Percentiles rank a stretch among this genome's conserved stretches.
phyloP scores from a whole-genome alignment of 371 early-diverging fungal species.

The Mortierella sp. region DNA sequence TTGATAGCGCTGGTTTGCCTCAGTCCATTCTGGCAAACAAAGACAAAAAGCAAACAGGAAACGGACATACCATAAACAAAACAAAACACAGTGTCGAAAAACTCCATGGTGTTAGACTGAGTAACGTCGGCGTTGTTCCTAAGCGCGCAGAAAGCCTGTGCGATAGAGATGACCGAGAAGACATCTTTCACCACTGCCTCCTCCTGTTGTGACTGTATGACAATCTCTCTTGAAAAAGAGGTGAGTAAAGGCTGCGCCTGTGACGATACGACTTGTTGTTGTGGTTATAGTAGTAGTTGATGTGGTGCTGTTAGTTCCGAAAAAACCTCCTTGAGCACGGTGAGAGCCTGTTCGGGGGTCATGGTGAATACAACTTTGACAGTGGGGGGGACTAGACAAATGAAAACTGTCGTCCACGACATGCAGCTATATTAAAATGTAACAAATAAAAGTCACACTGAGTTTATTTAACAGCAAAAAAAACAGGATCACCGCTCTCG shows the following conservation, averaged over 20 bases:
- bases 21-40: not conserved
- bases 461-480: not conserved
- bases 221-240: not conserved
- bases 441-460: not conserved
- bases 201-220: too few relatives aligned
- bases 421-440: not conserved
- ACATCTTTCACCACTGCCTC: too few relatives aligned
- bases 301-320: not conserved
- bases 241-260: not conserved
- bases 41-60: not conserved
- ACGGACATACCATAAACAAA: not conserved
- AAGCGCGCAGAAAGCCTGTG: not conserved
- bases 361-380: not conserved
- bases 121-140: too few relatives aligned
- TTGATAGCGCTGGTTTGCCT: not conserved
- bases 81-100: not conserved
- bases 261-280: not conserved
- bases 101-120: not conserved
- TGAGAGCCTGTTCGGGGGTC: not conserved
- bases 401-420: too few relatives aligned
- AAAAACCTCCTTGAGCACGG: not conserved
- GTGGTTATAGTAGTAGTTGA: not conserved
- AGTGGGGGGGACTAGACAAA: not conserved
- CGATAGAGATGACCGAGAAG: not conserved
- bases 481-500: slow-evolving; percentile 3